Evolutionary conservation across 1,284 basidiomycete species (phyloP).

Genomic region (Phylloboletellus chloephorus): DNA sequence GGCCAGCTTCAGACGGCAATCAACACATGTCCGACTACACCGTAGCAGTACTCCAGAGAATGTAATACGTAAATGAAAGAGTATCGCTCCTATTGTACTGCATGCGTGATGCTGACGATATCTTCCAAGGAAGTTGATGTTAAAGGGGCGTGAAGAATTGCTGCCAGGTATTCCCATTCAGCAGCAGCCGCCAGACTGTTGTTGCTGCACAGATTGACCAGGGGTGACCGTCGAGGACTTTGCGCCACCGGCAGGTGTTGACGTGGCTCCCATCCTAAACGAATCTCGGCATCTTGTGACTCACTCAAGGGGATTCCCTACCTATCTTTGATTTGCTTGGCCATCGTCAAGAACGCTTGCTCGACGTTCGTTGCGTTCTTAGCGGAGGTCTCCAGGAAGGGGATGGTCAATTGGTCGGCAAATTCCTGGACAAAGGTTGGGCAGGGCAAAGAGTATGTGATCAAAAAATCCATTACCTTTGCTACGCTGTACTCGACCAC

Average conservation of each 20-base stretch:
- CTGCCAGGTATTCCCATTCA: constrained; percentile 31
- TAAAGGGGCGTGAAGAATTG: constrained; percentile 13
- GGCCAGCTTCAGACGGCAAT: constrained; percentile 26
- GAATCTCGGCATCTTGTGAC: constrained; percentile 6
- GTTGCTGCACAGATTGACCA: constrained; percentile 53
- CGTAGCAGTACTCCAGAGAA: constrained; percentile 24
- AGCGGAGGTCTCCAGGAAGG: constrained; percentile 98
- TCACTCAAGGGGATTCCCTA: constrained; percentile 30
- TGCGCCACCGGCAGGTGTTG: constrained; percentile 62
- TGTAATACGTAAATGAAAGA: constrained; percentile 32
- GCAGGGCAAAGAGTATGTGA: constrained; percentile 1
- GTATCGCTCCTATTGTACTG: constrained; percentile 32
- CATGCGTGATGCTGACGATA: constrained; percentile 29
- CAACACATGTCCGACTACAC: constrained; percentile 26
- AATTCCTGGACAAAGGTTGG: constrained; percentile 62
- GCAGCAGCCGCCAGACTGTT: constrained; percentile 51
- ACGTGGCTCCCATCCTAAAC: constrained; percentile 70
- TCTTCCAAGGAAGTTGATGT: constrained; percentile 17
- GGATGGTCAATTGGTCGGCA: constrained; percentile 90
- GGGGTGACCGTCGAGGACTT: constrained; percentile 55
- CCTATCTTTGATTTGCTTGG: constrained; percentile 98
- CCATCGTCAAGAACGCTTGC: constrained; percentile 99
- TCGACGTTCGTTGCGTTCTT: constrained; percentile 99
- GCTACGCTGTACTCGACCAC: constrained; percentile 97
- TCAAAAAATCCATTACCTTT: constrained; percentile 56